phyloP scores from a whole-genome alignment of 345 rosid species.

The Kandelia obovata region DNA sequence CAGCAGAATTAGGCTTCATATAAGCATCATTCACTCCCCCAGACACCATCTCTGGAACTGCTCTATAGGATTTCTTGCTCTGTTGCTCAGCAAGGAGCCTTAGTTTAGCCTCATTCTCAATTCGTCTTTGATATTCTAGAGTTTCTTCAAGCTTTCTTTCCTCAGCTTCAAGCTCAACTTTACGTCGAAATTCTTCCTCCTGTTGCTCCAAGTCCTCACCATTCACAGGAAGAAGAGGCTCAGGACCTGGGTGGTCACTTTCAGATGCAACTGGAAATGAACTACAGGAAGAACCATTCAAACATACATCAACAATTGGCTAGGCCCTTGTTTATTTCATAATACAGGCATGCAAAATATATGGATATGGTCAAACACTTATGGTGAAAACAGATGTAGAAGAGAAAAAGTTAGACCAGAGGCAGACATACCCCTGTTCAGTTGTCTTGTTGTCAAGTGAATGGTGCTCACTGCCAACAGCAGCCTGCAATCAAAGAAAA shows the following conservation, averaged over 20 bases:
- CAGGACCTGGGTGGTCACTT: slow-evolving; percentile 56
- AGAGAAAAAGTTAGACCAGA: slow-evolving; percentile 17
- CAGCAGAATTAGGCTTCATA: slow-evolving; percentile 57
- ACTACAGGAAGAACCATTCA: slow-evolving; percentile 46
- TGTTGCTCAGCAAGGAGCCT: slow-evolving; percentile 82
- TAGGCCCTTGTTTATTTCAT: slow-evolving; percentile 39
- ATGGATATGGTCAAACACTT: slow-evolving; percentile 43
- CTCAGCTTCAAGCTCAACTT: slow-evolving; percentile 82
- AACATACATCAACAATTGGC: slow-evolving; percentile 34
- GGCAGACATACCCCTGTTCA: slow-evolving; percentile 52
- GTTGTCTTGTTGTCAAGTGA: slow-evolving; percentile 36
- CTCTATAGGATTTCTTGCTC: slow-evolving; percentile 42
- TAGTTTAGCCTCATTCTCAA: slow-evolving; percentile 89
- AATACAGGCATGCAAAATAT: slow-evolving; percentile 7
- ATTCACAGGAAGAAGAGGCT: slow-evolving; percentile 42
- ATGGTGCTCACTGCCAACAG: slow-evolving; percentile 44
- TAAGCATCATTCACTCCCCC: slow-evolving; percentile 52
- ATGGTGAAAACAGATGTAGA: not conserved
- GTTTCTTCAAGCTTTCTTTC: slow-evolving; percentile 87
- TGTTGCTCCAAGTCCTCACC: slow-evolving; percentile 49
- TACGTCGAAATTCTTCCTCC: slow-evolving; percentile 72
- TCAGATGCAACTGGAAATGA: slow-evolving; percentile 51
- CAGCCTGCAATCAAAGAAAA: slow-evolving; percentile 41
- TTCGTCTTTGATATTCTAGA: slow-evolving; percentile 77
- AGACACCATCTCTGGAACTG: slow-evolving; percentile 32